phyloP scores from a whole-genome alignment of 2,329 filamentous ascomycete species.

The Paecilomyces dactylethromorphus region DNA sequence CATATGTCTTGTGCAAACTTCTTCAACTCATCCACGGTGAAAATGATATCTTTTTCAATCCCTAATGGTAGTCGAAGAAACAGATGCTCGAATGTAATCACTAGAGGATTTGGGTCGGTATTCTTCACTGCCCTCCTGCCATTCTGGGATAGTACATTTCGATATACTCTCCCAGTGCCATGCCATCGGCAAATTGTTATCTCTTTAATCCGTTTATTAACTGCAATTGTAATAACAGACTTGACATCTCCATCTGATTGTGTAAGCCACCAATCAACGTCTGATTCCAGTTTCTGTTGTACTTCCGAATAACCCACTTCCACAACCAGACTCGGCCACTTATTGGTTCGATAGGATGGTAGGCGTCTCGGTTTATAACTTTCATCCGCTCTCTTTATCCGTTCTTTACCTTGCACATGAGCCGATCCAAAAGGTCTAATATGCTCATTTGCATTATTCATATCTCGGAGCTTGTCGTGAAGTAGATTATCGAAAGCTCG shows the following conservation, averaged over 20 bases:
- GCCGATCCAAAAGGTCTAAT: too few species aligned
- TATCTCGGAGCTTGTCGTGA: too few species aligned
- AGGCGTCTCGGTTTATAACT: too few species aligned
- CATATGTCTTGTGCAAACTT: neutral
- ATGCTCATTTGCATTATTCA: too few species aligned
- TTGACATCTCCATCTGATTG: constrained; percentile 3
- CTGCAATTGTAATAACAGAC: constrained; percentile 3
- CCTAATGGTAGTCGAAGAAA: constrained; percentile 1
- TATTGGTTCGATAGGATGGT: neutral
- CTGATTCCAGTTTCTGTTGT: constrained; percentile 2
- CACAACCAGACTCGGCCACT: constrained; percentile 3
- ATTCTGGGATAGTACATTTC: constrained; percentile 3
- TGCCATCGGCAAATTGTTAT: neutral
- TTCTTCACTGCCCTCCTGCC: neutral
- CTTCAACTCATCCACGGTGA: constrained; percentile 1
- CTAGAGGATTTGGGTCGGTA: neutral
- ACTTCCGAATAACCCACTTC: constrained; percentile 2
- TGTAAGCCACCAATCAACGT: constrained; percentile 4
- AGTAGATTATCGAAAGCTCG: too few species aligned
- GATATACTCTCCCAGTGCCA: constrained; percentile 1
- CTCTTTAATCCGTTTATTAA: neutral
- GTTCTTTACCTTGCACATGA: too few species aligned
- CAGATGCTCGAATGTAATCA: constrained; percentile 2
- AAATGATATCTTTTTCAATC: constrained; percentile 3
- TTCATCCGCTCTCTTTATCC: too few species aligned